These are phyloP conservation scores for Sicyos edulis DNA, from an alignment of 306 rosid genomes.

Conservation along the genomic window DNA sequence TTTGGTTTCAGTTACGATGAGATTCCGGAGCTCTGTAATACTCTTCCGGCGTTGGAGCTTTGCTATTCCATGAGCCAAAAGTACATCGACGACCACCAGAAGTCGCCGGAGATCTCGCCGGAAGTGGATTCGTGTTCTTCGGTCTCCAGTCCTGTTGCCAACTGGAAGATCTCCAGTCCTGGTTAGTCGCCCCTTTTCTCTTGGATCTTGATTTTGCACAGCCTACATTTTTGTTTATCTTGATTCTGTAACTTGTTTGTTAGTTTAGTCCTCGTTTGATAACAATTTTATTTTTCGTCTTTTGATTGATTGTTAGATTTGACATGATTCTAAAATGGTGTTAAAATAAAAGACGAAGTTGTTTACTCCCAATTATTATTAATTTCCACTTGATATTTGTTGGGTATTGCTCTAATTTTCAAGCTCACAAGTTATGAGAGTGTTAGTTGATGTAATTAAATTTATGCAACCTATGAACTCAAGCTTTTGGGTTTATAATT, in stretches of 20 bases:
- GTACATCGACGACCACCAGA: constrained; percentile 51
- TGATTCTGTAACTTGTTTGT: neutral
- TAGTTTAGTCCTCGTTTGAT: too few species aligned
- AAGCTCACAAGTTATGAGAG: too few species aligned
- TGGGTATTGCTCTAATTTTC: too few species aligned
- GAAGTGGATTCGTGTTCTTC: constrained; percentile 36
- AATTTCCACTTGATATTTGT: too few species aligned
- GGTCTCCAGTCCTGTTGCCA: constrained; percentile 46
- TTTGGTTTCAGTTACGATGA: constrained; percentile 85
- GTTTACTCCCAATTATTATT: too few species aligned
- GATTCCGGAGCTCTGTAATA: constrained; percentile 81
- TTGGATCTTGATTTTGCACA: neutral
- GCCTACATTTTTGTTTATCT: neutral
- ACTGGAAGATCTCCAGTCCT: constrained; percentile 85
- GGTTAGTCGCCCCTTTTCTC: constrained; percentile 32
- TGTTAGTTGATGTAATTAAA: too few species aligned
- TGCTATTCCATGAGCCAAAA: constrained; percentile 81
- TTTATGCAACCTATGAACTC: too few species aligned
- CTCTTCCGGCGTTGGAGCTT: constrained; percentile 74
- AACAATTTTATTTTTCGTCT: too few species aligned
- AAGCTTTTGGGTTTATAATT: too few species aligned
- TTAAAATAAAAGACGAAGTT: too few species aligned
- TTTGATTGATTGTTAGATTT: too few species aligned
- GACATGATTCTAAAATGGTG: too few species aligned
- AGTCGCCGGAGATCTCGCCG: constrained; percentile 36